phyloP scores from a whole-genome alignment of 257 asterid species.

The Gardenia jasminoides region DNA sequence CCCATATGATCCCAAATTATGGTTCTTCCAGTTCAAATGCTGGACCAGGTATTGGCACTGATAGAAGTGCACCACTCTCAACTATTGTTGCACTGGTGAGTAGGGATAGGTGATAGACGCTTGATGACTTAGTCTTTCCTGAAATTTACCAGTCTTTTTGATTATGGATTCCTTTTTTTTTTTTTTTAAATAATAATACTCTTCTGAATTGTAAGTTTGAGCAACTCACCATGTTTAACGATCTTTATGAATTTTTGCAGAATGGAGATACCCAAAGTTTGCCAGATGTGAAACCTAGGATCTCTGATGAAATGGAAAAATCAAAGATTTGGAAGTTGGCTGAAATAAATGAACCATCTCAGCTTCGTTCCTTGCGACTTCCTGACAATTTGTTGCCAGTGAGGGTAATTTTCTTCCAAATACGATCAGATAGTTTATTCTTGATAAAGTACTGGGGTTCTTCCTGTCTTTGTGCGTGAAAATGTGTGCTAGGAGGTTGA shows the following conservation, averaged over 20 bases:
- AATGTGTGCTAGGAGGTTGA: not conserved
- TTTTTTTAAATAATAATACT: too few relatives aligned
- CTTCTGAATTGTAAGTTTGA: not conserved
- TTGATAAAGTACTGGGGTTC: not conserved
- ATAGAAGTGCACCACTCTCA: slow-evolving; percentile 38
- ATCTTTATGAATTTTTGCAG: slow-evolving; percentile 23
- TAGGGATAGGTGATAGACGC: slow-evolving; percentile 3
- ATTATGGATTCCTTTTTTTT: not conserved
- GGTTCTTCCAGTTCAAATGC: slow-evolving; percentile 49
- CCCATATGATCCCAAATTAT: slow-evolving; percentile 31
- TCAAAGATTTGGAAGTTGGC: slow-evolving; percentile 53
- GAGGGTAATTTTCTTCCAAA: slow-evolving; percentile 36
- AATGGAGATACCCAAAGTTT: slow-evolving; percentile 44
- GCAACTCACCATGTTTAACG: not conserved
- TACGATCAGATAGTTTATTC: not conserved
- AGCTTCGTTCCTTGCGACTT: slow-evolving; percentile 52
- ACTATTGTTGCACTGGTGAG: slow-evolving; percentile 41
- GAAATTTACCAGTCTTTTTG: not conserved
- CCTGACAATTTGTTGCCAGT: slow-evolving; percentile 49
- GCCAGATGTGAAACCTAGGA: slow-evolving; percentile 42
- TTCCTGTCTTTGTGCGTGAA: not conserved
- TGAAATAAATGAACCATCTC: slow-evolving; percentile 55
- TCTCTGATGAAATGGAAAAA: slow-evolving; percentile 49
- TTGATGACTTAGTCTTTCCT: not conserved
- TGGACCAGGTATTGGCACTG: slow-evolving; percentile 29